Evolutionary conservation across 768 basidiomycete species (phyloP).

Genomic region (Mycena maculata): DNA sequence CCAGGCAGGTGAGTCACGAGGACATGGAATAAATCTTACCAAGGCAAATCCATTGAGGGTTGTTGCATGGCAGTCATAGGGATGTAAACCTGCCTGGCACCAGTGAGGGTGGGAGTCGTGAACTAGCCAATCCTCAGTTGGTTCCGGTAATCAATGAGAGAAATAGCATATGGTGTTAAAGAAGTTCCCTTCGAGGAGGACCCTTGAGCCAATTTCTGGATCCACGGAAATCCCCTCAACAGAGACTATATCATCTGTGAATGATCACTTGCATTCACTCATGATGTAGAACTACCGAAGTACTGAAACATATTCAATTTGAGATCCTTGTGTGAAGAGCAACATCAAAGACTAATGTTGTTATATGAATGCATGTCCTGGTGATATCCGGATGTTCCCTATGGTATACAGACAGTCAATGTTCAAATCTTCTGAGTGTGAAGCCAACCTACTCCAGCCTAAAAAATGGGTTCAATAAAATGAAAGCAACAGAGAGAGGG

Average conservation of each 20-base stretch:
- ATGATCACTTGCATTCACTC: neutral
- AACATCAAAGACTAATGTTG: conserved; percentile 16
- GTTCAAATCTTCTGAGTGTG: neutral
- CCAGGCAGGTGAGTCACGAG: neutral
- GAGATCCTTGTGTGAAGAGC: neutral
- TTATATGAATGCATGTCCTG: conserved; percentile 40
- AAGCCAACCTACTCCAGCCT: conserved; percentile 19
- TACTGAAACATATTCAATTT: neutral
- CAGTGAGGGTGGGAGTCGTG: conserved; percentile 34
- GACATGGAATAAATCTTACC: conserved; percentile 22
- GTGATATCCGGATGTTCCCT: conserved; percentile 39
- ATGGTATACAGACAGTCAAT: neutral
- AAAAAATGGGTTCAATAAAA: neutral
- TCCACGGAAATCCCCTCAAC: conserved; percentile 39
- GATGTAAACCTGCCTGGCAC: conserved; percentile 37
- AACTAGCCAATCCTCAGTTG: conserved; percentile 5
- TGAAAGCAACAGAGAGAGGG: neutral
- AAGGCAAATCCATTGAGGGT: conserved; percentile 40
- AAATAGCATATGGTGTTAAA: conserved; percentile 36
- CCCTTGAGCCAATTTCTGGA: conserved; percentile 39
- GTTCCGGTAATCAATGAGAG: neutral
- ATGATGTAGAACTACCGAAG: conserved; percentile 19
- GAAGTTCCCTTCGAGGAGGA: conserved; percentile 42
- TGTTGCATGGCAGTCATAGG: conserved; percentile 34
- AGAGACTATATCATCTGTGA: conserved; percentile 27